Percentiles rank a stretch among this genome's conserved stretches.
phyloP scores from a whole-genome alignment of 1,284 basidiomycete genomes.

The Ceratobasidium sp. region DNA sequence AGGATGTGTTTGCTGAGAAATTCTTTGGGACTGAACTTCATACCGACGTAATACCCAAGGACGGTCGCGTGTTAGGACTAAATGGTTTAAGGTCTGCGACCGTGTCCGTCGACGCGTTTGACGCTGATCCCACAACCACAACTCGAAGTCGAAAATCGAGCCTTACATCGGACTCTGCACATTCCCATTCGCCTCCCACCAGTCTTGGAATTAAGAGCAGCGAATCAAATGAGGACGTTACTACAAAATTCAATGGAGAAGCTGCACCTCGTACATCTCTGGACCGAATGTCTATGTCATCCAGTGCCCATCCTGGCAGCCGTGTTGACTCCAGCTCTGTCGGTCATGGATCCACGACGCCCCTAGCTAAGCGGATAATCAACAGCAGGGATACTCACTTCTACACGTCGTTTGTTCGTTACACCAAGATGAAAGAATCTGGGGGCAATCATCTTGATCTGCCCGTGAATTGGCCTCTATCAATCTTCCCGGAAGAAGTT shows the following conservation, averaged over 20 bases:
- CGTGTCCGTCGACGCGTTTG: constrained; percentile 24
- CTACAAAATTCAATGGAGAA: constrained; percentile 22
- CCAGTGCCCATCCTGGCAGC: constrained; percentile 18
- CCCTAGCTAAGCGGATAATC: constrained; percentile 16
- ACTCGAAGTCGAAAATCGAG: constrained; percentile 36
- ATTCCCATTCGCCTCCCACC: constrained; percentile 33
- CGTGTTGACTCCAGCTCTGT: constrained; percentile 23
- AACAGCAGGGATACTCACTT: constrained; percentile 35
- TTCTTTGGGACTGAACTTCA: constrained; percentile 52
- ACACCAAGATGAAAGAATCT: constrained; percentile 25
- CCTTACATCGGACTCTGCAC: constrained; percentile 27
- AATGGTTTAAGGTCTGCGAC: constrained; percentile 19
- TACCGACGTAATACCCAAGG: constrained; percentile 20
- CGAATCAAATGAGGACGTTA: constrained; percentile 35
- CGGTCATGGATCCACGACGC: constrained; percentile 24
- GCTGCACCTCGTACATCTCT: constrained; percentile 27
- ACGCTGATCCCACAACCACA: constrained; percentile 6
- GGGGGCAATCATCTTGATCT: constrained; percentile 65
- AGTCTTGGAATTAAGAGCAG: constrained; percentile 28
- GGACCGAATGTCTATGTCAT: constrained; percentile 29
- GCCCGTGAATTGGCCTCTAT: constrained; percentile 87
- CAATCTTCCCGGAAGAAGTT: constrained; percentile 91
- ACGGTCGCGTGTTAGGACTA: constrained; percentile 6
- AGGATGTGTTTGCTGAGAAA: constrained; percentile 91
- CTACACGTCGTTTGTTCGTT: constrained; percentile 40